Evolutionary conservation across 2,329 filamentous ascomycete genomes (phyloP), one percentile per base, ranked within the genome.

Genomic region (Fusarium sp.): DNA sequence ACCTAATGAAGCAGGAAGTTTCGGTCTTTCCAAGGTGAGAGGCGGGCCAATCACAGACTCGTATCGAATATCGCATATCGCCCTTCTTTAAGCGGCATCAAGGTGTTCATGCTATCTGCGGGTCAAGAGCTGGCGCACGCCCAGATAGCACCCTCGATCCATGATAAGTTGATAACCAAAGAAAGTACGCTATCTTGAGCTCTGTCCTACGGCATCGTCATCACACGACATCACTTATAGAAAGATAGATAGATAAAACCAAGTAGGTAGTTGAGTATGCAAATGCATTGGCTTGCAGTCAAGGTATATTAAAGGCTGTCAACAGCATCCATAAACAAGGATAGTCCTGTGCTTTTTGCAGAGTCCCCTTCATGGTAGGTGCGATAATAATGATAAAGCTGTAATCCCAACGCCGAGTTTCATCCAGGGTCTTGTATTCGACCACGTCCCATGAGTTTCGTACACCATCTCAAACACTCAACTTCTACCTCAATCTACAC

Each of bases 321-420:
- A 61, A 63, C 48, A 69, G 28, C 68, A 56, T 61, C 56, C 53
- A 73, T 44, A 63, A 69, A 72, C 75, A 66, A 73, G 73, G 63
- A 76, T 75, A 69, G 66, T 76, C 54, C 73, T 69, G 45, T 73
- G 74, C 75, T 76, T 78, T 78, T 76, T 70, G 62, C 73, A 70
- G 45, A 78, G 74, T 77, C 73, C 71, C 65, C 63, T 69, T 76
- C 67, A 74, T 67, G 66, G 72, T 64, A 78, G 65, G 63, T 77
- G 72, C 36, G 48, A 73, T 72, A 66, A 64, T 68, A 63, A 77
- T 71, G 53, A 59, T 64, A 63, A 77, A 73, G 53, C 59, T 68
- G 50, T 54, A 63, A 75, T 75, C 76, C 76, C 66, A 78, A 78
- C 76, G 76, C 76, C 76, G 54, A 71, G 69, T 63, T 74, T 61